Base-by-base conservation (phyloP, 345 rosid genomes). In the Streptanthus diversifolius region DNA sequence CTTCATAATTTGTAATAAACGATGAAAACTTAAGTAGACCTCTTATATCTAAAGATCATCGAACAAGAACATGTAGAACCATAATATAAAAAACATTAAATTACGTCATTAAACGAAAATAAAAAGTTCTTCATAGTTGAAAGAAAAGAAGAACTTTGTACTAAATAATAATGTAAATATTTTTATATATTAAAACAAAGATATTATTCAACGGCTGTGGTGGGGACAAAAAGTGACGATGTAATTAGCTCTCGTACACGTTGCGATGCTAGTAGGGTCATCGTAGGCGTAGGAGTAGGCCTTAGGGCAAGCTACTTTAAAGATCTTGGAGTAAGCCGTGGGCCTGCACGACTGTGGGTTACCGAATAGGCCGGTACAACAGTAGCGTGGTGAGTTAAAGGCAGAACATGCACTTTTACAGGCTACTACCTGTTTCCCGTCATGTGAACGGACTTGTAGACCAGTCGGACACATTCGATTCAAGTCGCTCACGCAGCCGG, bases 251-350 rank as follows among this genome's bases (percentile, higher is more conserved):
- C 58, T 74, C 0, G 51, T 8, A 41, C 85, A 79, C 18, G 85
- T 84, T 21, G 80, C 76, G 7, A 58, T 48, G 67, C 86, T 86
- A 0, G 87, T 68, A 9, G 78, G 66, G 66, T 86, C 86, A 68
- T 82, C 88, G 25, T 79, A 82, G 8, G 90, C 90, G 27, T 84
- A 83, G 37, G 84, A 81, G 41, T 82, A 86, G 24, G 83, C 80
- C 47, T 71, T 51, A 0, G 84, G 85, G 12, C 88, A 86, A 48
- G 82, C 75, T 1, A 70, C 68, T 71, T 84, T 84, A 79, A 84
- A 84, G 30, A 68, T 55, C 60, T 64, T 73, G 11, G 88, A 82
- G 74, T 72, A 84, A 49, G 76, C 71, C 17, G 86, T 79, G 1
- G 88, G 85, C 49, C 62, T 75, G 70, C 90, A 86, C 2, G 83